These are phyloP conservation scores for Debaryomyces sp. DNA, from an alignment of 1,139 yeast species.

Conservation along the genomic window DNA sequence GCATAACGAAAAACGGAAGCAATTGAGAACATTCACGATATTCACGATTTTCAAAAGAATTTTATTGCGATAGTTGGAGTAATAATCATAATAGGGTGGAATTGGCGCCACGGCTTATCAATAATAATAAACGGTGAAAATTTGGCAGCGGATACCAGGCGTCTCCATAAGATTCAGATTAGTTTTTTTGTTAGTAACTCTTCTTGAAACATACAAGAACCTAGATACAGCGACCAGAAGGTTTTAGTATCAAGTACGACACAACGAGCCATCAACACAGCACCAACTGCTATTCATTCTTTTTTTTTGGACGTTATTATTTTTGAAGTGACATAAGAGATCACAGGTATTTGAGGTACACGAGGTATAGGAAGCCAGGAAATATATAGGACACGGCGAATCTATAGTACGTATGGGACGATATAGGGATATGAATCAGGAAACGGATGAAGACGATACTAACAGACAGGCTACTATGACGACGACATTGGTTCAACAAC, in stretches of 20 bases:
- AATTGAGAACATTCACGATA: constrained; percentile 1
- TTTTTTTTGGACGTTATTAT: constrained; percentile 3
- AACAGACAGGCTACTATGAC: constrained; percentile 13
- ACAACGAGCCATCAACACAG: constrained; percentile 1
- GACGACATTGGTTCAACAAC: constrained; percentile 29
- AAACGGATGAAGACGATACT: background rate
- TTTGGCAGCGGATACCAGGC: background rate
- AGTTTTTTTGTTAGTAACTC: constrained; percentile 2
- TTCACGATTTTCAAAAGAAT: constrained; percentile 3
- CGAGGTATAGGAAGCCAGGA: background rate
- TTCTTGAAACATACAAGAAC: constrained; percentile 3
- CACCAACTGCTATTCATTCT: constrained; percentile 14
- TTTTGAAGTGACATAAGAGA: background rate
- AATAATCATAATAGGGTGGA: background rate
- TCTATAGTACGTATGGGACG: background rate
- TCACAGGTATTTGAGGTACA: background rate
- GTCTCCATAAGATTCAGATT: background rate
- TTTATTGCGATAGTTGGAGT: constrained; percentile 1
- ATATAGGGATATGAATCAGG: background rate
- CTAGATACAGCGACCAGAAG: background rate
- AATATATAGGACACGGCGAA: background rate
- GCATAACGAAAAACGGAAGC: background rate
- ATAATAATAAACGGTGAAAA: constrained; percentile 3
- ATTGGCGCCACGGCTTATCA: constrained; percentile 8
- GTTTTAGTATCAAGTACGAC: background rate